Percentiles rank a stretch among this genome's conserved stretches.
Conservation (phyloP, 352 stramenopile genomes). For the Plasmopara viticola region DNA sequence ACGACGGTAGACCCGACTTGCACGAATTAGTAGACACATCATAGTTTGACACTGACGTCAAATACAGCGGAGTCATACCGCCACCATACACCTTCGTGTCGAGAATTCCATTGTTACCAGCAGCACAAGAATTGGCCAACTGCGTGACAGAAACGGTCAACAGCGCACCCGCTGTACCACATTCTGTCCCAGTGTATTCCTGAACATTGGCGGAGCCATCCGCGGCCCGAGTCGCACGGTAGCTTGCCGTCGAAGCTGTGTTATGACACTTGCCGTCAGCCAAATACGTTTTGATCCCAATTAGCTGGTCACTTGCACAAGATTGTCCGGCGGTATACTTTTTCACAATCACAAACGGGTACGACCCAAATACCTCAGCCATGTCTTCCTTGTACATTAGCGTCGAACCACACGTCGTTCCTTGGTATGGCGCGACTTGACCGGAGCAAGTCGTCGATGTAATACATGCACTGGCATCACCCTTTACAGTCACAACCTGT, state of each 20-base stretch:
- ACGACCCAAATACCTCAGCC: conserved; percentile 1
- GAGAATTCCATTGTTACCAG: neutral
- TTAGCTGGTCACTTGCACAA: neutral
- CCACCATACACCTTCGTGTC: conserved; percentile 8
- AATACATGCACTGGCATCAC: neutral
- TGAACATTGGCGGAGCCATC: conserved; percentile 1
- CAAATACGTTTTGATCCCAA: conserved; percentile 5
- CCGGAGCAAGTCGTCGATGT: neutral
- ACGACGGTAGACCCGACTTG: neutral
- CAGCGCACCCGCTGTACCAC: neutral
- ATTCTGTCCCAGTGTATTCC: conserved; percentile 1
- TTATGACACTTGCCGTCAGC: conserved; percentile 12
- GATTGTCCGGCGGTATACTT: conserved; percentile 2
- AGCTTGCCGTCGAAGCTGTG: conserved; percentile 1
- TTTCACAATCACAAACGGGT: conserved; percentile 11
- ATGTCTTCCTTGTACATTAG: conserved; percentile 6
- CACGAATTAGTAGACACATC: neutral
- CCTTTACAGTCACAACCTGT: neutral
- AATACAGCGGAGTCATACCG: neutral
- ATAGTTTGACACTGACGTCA: conserved; percentile 1
- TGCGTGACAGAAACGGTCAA: neutral
- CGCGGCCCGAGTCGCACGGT: neutral
- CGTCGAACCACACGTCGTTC: neutral
- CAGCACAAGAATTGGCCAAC: neutral
- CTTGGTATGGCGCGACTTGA: neutral